These are phyloP conservation scores for Astragalus membranaceus DNA, from an alignment of 306 rosid species.

Conservation along the genomic window DNA sequence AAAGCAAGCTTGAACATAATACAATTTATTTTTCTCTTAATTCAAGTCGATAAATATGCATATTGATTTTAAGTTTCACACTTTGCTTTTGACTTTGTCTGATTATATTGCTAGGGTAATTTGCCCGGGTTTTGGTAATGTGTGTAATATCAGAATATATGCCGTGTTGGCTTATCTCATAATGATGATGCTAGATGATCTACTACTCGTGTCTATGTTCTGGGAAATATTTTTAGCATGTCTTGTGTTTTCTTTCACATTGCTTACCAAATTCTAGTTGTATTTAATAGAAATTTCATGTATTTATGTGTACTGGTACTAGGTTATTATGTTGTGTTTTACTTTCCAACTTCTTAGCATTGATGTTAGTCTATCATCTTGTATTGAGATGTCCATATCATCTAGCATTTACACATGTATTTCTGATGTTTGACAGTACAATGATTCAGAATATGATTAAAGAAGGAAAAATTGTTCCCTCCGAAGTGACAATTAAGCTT, in stretches of 20 bases:
- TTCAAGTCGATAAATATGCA: neutral
- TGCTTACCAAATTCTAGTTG: neutral
- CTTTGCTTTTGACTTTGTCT: neutral
- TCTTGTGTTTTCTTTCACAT: neutral
- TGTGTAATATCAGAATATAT: neutral
- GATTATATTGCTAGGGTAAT: neutral
- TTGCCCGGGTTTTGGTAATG: neutral
- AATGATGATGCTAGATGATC: too few species aligned
- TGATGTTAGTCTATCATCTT: neutral
- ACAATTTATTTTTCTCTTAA: neutral
- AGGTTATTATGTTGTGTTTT: neutral
- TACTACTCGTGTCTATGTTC: too few species aligned
- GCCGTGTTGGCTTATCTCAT: too few species aligned
- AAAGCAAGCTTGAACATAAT: too few species aligned
- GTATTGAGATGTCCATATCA: neutral
- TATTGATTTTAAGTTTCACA: neutral
- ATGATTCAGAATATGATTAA: slow-evolving; percentile 94
- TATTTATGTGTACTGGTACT: neutral
- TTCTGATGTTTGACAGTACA: slow-evolving; percentile 48
- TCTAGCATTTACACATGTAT: slow-evolving; percentile 1
- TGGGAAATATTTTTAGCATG: neutral
- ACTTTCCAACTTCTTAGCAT: neutral
- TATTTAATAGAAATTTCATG: neutral
- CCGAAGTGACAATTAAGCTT: slow-evolving; percentile 91
- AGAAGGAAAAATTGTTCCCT: slow-evolving; percentile 95